A percentile compares a stretch with the other conserved stretches of the same genome.
Evolutionary conservation across 2,329 filamentous ascomycete species (phyloP).

Genomic region (Tolypocladium pustulatum): DNA sequence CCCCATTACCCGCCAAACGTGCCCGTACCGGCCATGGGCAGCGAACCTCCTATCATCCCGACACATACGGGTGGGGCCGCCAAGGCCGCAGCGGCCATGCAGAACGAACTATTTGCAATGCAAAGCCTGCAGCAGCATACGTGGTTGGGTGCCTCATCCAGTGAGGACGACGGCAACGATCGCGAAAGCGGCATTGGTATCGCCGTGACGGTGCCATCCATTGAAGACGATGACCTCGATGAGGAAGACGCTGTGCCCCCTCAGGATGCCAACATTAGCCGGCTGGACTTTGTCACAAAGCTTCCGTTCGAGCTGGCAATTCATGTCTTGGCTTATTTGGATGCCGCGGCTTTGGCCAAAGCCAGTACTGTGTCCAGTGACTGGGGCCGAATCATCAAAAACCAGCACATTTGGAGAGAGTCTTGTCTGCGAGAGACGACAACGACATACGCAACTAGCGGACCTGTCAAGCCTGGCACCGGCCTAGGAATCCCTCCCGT

Average conservation of each 20-base stretch:
- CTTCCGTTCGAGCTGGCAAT: constrained; percentile 50
- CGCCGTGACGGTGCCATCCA: constrained; percentile 33
- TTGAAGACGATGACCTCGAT: constrained; percentile 25
- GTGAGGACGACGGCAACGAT: constrained; percentile 39
- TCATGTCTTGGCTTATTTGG: constrained; percentile 45
- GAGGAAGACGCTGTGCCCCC: constrained; percentile 17
- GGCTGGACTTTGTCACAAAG: constrained; percentile 45
- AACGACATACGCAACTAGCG: constrained; percentile 46
- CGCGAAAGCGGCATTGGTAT: constrained; percentile 57
- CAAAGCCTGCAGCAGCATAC: constrained; percentile 27
- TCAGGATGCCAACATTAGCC: constrained; percentile 32
- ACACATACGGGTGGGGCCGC: constrained; percentile 49
- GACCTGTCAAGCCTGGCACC: constrained; percentile 37
- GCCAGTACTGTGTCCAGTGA: constrained; percentile 37
- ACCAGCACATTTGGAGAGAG: constrained; percentile 53
- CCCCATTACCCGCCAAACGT: constrained; percentile 18
- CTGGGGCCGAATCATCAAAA: constrained; percentile 37
- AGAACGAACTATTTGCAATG: constrained; percentile 38
- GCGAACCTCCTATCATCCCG: constrained; percentile 50
- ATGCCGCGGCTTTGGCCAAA: constrained; percentile 38
- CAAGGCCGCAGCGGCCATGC: constrained; percentile 48
- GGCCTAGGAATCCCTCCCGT: constrained; percentile 47
- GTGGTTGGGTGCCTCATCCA: constrained; percentile 27
- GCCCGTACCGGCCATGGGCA: constrained; percentile 38
- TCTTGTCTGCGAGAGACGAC: constrained; percentile 53